Conservation (phyloP, 2,329 filamentous ascomycete species). For the Pseudogymnoascus verrucosus region DNA sequence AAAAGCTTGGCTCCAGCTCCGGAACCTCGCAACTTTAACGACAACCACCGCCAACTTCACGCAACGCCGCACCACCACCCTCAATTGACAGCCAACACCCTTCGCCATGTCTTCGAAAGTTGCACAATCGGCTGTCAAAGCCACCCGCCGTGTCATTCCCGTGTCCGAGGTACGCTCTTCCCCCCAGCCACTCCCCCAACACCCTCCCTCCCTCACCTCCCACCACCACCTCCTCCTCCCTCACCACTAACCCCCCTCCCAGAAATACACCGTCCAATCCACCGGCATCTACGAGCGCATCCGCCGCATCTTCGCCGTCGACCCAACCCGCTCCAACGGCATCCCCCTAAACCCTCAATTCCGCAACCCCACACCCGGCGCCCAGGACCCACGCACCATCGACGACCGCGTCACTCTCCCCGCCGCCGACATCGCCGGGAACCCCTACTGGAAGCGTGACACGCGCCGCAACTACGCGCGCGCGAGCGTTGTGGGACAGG, state of each 20-base stretch:
- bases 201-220: slow-evolving; percentile 15
- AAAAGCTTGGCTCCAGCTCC: slow-evolving; percentile 3
- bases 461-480: slow-evolving; percentile 72
- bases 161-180: slow-evolving; percentile 47
- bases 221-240: slow-evolving; percentile 6
- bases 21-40: slow-evolving; percentile 1
- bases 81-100: slow-evolving; percentile 1
- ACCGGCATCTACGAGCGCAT: slow-evolving; percentile 80
- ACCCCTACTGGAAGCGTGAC: slow-evolving; percentile 96
- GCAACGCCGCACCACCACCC: not conserved
- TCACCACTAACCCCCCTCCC: slow-evolving; percentile 20
- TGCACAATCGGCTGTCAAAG: slow-evolving; percentile 52
- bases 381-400: slow-evolving; percentile 61
- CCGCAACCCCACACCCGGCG: slow-evolving; percentile 77
- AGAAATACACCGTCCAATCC: slow-evolving; percentile 97
- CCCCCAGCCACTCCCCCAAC: slow-evolving; percentile 17
- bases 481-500: slow-evolving; percentile 72
- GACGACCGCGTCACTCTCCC: slow-evolving; percentile 76
- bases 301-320: slow-evolving; percentile 70
- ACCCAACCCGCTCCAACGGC: slow-evolving; percentile 82
- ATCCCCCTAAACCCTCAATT: slow-evolving; percentile 88
- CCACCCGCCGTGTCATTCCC: slow-evolving; percentile 45
- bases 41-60: not conserved
- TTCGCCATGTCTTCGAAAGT: slow-evolving; percentile 37
- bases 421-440: slow-evolving; percentile 82